phyloP scores from a whole-genome alignment of 805 yeast genomes.

The Ogataea parapolymorpha region DNA sequence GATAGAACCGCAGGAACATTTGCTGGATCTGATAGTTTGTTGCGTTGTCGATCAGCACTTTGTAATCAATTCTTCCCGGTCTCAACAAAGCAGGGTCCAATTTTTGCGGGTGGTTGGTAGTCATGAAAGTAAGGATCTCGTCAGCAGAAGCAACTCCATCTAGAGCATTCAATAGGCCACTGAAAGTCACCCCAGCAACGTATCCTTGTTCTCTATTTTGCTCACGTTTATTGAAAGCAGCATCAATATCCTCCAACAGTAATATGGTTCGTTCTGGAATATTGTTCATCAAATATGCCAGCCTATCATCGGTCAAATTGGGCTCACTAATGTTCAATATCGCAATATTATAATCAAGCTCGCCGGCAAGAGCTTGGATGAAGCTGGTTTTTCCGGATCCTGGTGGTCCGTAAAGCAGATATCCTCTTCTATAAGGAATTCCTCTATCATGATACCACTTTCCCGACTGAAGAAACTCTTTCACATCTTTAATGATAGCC shows the following conservation, averaged over 20 bases:
- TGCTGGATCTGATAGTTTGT: slow-evolving; percentile 69
- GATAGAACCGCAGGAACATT: slow-evolving; percentile 90
- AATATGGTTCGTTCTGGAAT: slow-evolving; percentile 86
- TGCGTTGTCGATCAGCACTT: slow-evolving; percentile 84
- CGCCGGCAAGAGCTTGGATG: slow-evolving; percentile 96
- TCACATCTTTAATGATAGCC: slow-evolving; percentile 63
- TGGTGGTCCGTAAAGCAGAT: slow-evolving; percentile 92
- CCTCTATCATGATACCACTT: slow-evolving; percentile 95
- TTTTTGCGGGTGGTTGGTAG: slow-evolving; percentile 94
- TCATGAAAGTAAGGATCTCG: slow-evolving; percentile 95
- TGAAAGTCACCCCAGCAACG: slow-evolving; percentile 87
- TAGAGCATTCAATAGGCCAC: slow-evolving; percentile 88
- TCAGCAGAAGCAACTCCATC: slow-evolving; percentile 98
- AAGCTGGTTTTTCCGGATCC: slow-evolving; percentile 96
- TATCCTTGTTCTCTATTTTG: slow-evolving; percentile 77
- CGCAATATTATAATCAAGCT: slow-evolving; percentile 92
- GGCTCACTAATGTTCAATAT: slow-evolving; percentile 86
- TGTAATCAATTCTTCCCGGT: slow-evolving; percentile 92
- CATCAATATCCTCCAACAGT: slow-evolving; percentile 89
- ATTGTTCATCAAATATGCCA: slow-evolving; percentile 94
- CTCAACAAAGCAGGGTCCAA: slow-evolving; percentile 90
- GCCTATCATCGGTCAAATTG: slow-evolving; percentile 88
- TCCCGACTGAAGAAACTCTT: slow-evolving; percentile 75
- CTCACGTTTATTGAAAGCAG: slow-evolving; percentile 83
- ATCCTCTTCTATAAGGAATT: slow-evolving; percentile 96